These are phyloP conservation scores for Beauveria sp. DNA, from an alignment of 2,329 filamentous ascomycete species.

Conservation along the genomic window DNA sequence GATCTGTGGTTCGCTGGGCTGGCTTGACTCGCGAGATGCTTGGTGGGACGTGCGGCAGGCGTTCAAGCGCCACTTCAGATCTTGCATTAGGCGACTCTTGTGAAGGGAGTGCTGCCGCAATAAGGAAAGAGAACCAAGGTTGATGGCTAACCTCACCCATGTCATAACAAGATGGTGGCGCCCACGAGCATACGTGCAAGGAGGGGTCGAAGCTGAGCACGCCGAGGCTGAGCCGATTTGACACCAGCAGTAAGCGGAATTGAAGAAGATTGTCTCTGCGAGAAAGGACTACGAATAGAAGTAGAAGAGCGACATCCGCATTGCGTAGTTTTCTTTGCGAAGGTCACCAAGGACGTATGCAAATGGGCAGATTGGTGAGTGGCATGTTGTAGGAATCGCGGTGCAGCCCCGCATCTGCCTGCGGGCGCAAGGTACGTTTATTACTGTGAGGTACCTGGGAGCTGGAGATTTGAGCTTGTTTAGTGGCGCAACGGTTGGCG, in stretches of 20 bases:
- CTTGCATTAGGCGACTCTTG: neutral
- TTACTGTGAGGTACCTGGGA: neutral
- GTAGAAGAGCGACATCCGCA: no score
- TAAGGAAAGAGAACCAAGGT: neutral
- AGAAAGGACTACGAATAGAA: no score
- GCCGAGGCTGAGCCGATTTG: neutral
- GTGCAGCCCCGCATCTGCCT: no score
- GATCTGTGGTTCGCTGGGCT: neutral
- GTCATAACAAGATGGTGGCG: neutral
- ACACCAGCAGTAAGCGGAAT: neutral
- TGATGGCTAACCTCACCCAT: neutral
- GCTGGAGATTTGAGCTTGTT: neutral
- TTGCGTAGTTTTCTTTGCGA: no score
- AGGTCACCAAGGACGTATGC: no score
- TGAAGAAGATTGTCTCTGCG: neutral
- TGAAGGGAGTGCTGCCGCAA: neutral
- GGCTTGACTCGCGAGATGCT: neutral
- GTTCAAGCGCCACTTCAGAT: neutral
- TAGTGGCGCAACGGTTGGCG: conserved; percentile 6
- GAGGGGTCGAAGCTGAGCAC: no score
- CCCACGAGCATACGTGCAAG: neutral
- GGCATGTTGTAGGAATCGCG: no score
- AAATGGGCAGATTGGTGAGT: no score
- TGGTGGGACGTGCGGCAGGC: neutral
- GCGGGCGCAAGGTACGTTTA: neutral